Percentiles rank a stretch among this genome's conserved stretches.
These are phyloP conservation scores for Saccharomycopsis malanga DNA, from an alignment of 805 yeast species.

Conservation along the genomic window DNA sequence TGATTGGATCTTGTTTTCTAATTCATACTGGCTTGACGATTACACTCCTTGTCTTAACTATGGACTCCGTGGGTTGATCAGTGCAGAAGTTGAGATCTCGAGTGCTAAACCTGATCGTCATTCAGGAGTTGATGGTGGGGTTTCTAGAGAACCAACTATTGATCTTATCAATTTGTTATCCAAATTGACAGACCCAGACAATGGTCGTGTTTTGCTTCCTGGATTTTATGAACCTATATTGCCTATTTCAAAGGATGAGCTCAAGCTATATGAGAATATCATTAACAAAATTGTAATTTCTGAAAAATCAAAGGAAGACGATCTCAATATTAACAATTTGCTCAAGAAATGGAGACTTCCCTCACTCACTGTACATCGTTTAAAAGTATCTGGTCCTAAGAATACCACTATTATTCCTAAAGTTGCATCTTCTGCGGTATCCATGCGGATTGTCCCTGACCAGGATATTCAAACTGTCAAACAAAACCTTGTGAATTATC, in stretches of 20 bases:
- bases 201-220: slow-evolving; percentile 55
- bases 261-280: slow-evolving; percentile 55
- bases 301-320: slow-evolving; percentile 2
- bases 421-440: slow-evolving; percentile 64
- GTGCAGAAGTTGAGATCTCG: slow-evolving; percentile 62
- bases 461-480: slow-evolving; percentile 64
- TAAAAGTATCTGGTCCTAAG: slow-evolving; percentile 84
- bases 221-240: slow-evolving; percentile 64
- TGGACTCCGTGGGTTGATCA: slow-evolving; percentile 87
- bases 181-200: slow-evolving; percentile 45
- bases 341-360: slow-evolving; percentile 87
- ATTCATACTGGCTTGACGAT: slow-evolving; percentile 92
- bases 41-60: slow-evolving; percentile 85
- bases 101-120: slow-evolving; percentile 84
- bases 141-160: slow-evolving; percentile 78
- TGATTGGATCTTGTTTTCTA: slow-evolving; percentile 86
- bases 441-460: slow-evolving; percentile 84
- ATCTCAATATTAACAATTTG: slow-evolving; percentile 36
- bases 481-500: slow-evolving; percentile 37
- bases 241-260: slow-evolving; percentile 51
- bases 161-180: slow-evolving; percentile 72
- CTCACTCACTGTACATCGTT: slow-evolving; percentile 76
- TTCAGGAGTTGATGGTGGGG: slow-evolving; percentile 96
- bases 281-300: slow-evolving; percentile 31
- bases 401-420: slow-evolving; percentile 88